Conservation (phyloP, 1,139 yeast genomes). For the Debaryomyces subglobosus region DNA sequence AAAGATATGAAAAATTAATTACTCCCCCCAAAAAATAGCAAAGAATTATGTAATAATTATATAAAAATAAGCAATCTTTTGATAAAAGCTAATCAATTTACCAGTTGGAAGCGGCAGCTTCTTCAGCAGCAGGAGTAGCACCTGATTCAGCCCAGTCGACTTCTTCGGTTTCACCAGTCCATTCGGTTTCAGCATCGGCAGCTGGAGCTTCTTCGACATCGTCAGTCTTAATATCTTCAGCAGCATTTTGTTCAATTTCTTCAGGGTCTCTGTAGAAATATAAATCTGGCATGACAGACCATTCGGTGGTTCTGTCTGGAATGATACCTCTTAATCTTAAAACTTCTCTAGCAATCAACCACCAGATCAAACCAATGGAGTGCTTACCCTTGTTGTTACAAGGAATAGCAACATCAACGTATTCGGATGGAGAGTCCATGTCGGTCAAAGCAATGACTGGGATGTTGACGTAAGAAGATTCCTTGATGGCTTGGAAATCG, state of each 20-base stretch:
- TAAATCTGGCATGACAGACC: conserved; percentile 99
- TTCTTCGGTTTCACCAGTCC: conserved; percentile 63
- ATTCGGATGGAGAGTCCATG: conserved; percentile 98
- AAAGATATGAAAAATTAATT: conserved; percentile 14
- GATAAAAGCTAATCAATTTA: conserved; percentile 24
- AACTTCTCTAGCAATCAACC: conserved; percentile 99
- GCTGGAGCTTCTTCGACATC: conserved; percentile 54
- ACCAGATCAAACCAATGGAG: conserved; percentile 99
- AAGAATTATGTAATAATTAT: conserved; percentile 8
- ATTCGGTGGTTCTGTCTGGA: conserved; percentile 94
- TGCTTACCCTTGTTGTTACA: conserved; percentile 99
- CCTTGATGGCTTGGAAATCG: conserved; percentile 99
- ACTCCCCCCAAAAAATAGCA: conserved; percentile 14
- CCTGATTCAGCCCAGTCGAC: conserved; percentile 66
- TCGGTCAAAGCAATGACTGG: conserved; percentile 99
- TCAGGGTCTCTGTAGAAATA: conserved; percentile 99
- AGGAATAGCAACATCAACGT: conserved; percentile 99
- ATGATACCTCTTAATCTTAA: conserved; percentile 98
- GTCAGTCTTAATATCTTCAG: conserved; percentile 63
- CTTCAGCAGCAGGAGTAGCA: conserved; percentile 74
- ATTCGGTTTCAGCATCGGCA: conserved; percentile 52
- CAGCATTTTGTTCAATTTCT: conserved; percentile 89
- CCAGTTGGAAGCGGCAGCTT: conserved; percentile 71
- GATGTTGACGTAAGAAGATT: conserved; percentile 99
- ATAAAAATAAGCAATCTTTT: conserved; percentile 13